A percentile compares a stretch with the other conserved stretches of the same genome.
phyloP scores from a whole-genome alignment of 805 yeast species.

The Candida boidinii region DNA sequence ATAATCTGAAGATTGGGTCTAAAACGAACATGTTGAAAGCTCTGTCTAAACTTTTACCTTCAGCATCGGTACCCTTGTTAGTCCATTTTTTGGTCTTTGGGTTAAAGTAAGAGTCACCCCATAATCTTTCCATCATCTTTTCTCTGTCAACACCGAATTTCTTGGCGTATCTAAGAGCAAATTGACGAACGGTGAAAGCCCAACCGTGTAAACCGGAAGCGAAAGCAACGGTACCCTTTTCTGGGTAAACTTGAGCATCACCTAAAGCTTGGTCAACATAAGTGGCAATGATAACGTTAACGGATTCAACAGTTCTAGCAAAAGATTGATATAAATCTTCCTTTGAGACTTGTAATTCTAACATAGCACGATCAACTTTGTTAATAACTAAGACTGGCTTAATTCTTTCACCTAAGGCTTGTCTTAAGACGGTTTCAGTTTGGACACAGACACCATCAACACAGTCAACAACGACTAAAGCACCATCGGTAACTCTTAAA shows the following conservation, averaged over 20 bases:
- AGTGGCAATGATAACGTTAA: slow-evolving; percentile 95
- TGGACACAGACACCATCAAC: slow-evolving; percentile 99
- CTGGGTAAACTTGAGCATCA: slow-evolving; percentile 98
- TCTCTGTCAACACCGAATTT: slow-evolving; percentile 97
- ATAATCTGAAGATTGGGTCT: slow-evolving; percentile 98
- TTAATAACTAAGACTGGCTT: slow-evolving; percentile 97
- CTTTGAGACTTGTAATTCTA: slow-evolving; percentile 97
- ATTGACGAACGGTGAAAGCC: slow-evolving; percentile 99
- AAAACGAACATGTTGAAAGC: slow-evolving; percentile 99
- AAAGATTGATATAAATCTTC: slow-evolving; percentile 98
- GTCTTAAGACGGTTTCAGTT: slow-evolving; percentile 99
- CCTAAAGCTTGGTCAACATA: slow-evolving; percentile 86
- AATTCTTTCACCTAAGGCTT: slow-evolving; percentile 98
- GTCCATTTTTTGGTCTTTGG: slow-evolving; percentile 99
- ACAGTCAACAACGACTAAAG: slow-evolving; percentile 97
- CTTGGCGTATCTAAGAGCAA: slow-evolving; percentile 96
- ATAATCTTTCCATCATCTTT: slow-evolving; percentile 98
- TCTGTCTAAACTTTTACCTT: slow-evolving; percentile 93
- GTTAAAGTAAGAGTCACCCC: slow-evolving; percentile 99
- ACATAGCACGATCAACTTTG: slow-evolving; percentile 99
- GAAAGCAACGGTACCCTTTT: slow-evolving; percentile 97
- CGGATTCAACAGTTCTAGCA: slow-evolving; percentile 98
- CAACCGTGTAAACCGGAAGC: slow-evolving; percentile 99
- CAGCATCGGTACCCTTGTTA: slow-evolving; percentile 90
- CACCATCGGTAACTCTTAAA: slow-evolving; percentile 99